Evolutionary conservation across 352 stramenopile genomes (phyloP).

Genomic region (Saprolegnia diclina): DNA sequence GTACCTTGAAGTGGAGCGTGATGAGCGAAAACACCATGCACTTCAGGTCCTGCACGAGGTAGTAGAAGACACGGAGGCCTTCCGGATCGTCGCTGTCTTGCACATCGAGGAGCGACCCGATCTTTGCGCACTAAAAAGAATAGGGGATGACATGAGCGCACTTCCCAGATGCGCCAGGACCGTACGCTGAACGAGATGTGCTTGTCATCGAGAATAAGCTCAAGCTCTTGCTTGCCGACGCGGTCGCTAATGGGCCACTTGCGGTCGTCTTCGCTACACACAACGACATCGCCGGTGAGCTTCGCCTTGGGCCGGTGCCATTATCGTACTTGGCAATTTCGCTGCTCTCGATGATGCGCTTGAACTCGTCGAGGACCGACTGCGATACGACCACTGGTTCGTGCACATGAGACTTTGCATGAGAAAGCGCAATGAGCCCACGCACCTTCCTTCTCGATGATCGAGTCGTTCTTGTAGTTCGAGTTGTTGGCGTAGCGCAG

Average conservation of each 20-base stretch:
- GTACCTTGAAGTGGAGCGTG: slow-evolving; percentile 94
- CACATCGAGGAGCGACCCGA: slow-evolving; percentile 92
- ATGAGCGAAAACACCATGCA: slow-evolving; percentile 96
- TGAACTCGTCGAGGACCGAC: slow-evolving; percentile 91
- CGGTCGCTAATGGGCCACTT: slow-evolving; percentile 94
- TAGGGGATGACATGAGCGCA: not conserved
- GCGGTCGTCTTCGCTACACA: slow-evolving; percentile 84
- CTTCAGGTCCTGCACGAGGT: slow-evolving; percentile 96
- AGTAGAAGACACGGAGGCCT: slow-evolving; percentile 93
- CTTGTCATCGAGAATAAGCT: slow-evolving; percentile 92
- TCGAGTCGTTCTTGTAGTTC: slow-evolving; percentile 97
- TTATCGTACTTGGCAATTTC: slow-evolving; percentile 83
- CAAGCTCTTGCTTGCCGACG: slow-evolving; percentile 92
- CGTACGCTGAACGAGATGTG: slow-evolving; percentile 96
- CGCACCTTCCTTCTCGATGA: slow-evolving; percentile 95
- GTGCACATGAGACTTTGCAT: not conserved
- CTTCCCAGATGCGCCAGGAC: not conserved
- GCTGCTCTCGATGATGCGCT: slow-evolving; percentile 89
- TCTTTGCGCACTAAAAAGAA: slow-evolving; percentile 87
- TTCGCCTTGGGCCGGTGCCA: not conserved
- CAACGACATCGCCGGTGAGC: not conserved
- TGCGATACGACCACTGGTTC: slow-evolving; percentile 79
- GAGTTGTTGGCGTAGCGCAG: slow-evolving; percentile 97
- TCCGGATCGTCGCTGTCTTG: slow-evolving; percentile 95
- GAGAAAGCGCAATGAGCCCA: not conserved